Base-by-base conservation (phyloP, 192 early-diverging fungal species). In the Mortierella antarctica region DNA sequence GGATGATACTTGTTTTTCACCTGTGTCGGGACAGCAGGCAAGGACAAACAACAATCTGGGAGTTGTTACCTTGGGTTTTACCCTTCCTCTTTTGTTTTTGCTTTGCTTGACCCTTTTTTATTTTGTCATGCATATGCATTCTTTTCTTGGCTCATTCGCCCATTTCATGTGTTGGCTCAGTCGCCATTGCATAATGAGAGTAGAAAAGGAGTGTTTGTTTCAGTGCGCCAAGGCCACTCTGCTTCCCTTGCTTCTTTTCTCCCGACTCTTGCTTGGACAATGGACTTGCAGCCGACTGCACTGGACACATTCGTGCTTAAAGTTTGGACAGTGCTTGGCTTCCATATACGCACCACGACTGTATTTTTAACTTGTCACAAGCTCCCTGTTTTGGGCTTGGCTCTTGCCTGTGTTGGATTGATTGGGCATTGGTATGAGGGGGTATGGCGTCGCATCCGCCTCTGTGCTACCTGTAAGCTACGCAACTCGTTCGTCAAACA, bases 361-460 rank as follows among this genome's bases (percentile, higher is more conserved):
- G 31, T 31, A 31, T 31, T 31, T 57, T 12, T 57, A n/a, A 23
- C 6, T 60, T 44, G 21, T 12, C 11, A 60, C 15, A 13, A 13
- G 31, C 23, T 20, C 58, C 41, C 41, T 12, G 58, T 20, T 9
- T 48, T 62, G 46, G 60, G 60, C 60, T 62, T 62, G 60, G 42
- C 18, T 47, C 15, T 62, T 47, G 9, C 12, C 23, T 62, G 2
- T 40, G 5, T n/a, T 9, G 31, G 39, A 15, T 41, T 44, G 17
- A 11, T 59, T 44, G 20, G 53, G 53, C 53, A 20, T 20, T 59
- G 23, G 15, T 39, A 13, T 59, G 57, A 59, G 23, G 10, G 17
- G 39, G 6, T 39, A 23, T 40, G 15, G 57, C 13, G 39, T 39
- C 57, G 10, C 1, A 21, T 57, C 17, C 20, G 13, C 5, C 1